phyloP scores from a whole-genome alignment of 139 green algal genomes.

The Auxenochlorella protothecoides region DNA sequence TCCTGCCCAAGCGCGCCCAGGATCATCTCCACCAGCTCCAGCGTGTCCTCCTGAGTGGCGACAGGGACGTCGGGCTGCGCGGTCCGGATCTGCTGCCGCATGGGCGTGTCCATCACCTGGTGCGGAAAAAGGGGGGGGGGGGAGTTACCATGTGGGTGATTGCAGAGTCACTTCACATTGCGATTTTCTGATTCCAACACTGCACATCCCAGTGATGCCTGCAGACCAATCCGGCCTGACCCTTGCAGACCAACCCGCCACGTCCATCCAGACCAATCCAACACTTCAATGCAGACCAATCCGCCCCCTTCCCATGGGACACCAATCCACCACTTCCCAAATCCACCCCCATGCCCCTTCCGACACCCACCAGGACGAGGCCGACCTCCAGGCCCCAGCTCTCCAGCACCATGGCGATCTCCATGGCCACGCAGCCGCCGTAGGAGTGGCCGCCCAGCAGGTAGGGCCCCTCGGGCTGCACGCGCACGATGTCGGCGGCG shows the following conservation, averaged over 20 bases:
- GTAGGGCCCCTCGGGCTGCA: constrained; percentile 71
- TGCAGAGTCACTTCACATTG: not conserved
- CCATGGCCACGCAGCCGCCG: constrained; percentile 66
- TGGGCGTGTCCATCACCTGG: constrained; percentile 69
- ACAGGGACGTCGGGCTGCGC: constrained; percentile 36
- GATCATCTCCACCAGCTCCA: constrained; percentile 91
- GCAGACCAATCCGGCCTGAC: not conserved
- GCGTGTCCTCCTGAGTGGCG: constrained; percentile 57
- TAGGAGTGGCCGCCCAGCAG: constrained; percentile 81
- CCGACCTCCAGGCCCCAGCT: constrained; percentile 66
- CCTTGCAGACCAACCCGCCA: not conserved
- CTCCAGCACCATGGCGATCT: constrained; percentile 74
- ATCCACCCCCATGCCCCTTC: not conserved
- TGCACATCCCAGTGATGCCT: no score
- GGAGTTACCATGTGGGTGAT: not conserved
- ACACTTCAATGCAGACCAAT: no score
- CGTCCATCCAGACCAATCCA: not conserved
- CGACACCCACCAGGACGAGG: constrained; percentile 49
- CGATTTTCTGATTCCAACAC: no score
- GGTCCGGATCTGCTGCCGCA: constrained; percentile 49
- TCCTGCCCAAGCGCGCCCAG: constrained; percentile 70
- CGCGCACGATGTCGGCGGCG: constrained; percentile 58
- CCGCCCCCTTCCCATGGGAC: not conserved
- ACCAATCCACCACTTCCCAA: constrained; percentile 8
- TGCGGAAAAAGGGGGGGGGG: not conserved